phyloP scores from a whole-genome alignment of 768 basidiomycete genomes.

The Psilocybe azurescens region DNA sequence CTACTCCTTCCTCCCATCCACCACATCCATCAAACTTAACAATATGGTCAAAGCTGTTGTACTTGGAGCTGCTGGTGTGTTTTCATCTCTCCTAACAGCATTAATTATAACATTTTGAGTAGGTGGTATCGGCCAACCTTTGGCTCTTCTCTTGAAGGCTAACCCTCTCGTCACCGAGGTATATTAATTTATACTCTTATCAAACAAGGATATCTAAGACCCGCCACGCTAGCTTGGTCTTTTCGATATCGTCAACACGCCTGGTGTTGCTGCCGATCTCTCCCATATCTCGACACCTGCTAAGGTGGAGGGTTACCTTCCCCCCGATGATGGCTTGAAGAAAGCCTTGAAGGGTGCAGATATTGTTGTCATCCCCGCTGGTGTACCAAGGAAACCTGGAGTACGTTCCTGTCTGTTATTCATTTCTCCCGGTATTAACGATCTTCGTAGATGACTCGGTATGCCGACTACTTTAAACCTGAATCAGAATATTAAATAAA shows the following conservation, averaged over 20 bases:
- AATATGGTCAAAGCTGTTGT: slow-evolving; percentile 84
- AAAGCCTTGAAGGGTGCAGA: slow-evolving; percentile 86
- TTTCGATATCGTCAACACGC: slow-evolving; percentile 97
- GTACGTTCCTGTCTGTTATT: slow-evolving; percentile 49
- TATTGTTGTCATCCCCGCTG: slow-evolving; percentile 94
- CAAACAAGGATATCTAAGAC: background rate
- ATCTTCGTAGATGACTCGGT: slow-evolving; percentile 57
- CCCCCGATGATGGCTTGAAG: slow-evolving; percentile 81
- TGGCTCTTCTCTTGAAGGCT: slow-evolving; percentile 89
- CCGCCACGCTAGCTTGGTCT: slow-evolving; percentile 66
- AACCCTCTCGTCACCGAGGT: slow-evolving; percentile 85
- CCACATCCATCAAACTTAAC: slow-evolving; percentile 25
- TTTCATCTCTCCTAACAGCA: background rate
- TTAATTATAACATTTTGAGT: slow-evolving; percentile 10
- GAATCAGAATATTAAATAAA: slow-evolving; percentile 15
- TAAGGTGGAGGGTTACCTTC: slow-evolving; percentile 81
- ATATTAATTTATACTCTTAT: slow-evolving; percentile 8
- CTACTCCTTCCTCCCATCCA: slow-evolving; percentile 24
- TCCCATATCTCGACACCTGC: slow-evolving; percentile 92
- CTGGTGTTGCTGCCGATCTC: slow-evolving; percentile 94
- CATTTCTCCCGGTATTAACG: slow-evolving; percentile 16
- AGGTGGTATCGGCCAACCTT: slow-evolving; percentile 98
- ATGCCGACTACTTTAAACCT: slow-evolving; percentile 21
- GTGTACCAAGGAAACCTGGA: slow-evolving; percentile 94
- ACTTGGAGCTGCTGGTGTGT: slow-evolving; percentile 90